Evolutionary conservation across 2,329 filamentous ascomycete species (phyloP).

Genomic region (Myrmaecium sp.): DNA sequence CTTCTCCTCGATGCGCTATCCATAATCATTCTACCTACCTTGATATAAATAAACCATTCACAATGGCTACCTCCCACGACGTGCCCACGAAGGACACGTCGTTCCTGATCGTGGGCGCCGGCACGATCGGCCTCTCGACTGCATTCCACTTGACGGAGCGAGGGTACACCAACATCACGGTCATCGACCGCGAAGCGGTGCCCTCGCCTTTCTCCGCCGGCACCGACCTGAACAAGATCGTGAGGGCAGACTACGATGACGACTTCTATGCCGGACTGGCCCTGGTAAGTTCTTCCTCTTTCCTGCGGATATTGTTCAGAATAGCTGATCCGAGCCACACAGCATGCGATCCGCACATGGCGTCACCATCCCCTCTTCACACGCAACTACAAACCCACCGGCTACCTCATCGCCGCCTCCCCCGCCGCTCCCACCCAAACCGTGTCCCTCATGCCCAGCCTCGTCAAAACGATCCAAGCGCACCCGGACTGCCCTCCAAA

Average conservation of each 20-base stretch:
- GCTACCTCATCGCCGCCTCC: slow-evolving; percentile 35
- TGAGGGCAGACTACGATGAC: slow-evolving; percentile 42
- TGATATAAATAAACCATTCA: no score
- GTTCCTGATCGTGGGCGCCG: slow-evolving; percentile 14
- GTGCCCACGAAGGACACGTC: no score
- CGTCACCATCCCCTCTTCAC: slow-evolving; percentile 34
- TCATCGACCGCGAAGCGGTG: slow-evolving; percentile 18
- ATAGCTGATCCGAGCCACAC: not conserved
- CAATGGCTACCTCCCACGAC: no score
- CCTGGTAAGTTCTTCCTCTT: slow-evolving; percentile 19
- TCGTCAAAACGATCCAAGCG: slow-evolving; percentile 21
- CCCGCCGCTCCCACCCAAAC: slow-evolving; percentile 31
- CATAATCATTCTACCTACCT: no score
- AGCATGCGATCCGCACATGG: slow-evolving; percentile 38
- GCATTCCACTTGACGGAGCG: slow-evolving; percentile 14
- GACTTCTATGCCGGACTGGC: slow-evolving; percentile 38
- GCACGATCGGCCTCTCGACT: slow-evolving; percentile 16
- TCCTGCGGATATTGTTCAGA: not conserved
- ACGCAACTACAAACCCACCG: slow-evolving; percentile 35
- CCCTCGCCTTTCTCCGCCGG: slow-evolving; percentile 37
- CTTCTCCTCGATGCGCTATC: no score
- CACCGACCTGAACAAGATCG: slow-evolving; percentile 45
- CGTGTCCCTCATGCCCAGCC: slow-evolving; percentile 28
- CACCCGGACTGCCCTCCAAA: slow-evolving; percentile 25
- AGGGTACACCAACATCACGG: slow-evolving; percentile 14